These are phyloP conservation scores for Pseudocercospora pini-densiflorae DNA, from an alignment of 2,329 filamentous ascomycete genomes.

Conservation along the genomic window DNA sequence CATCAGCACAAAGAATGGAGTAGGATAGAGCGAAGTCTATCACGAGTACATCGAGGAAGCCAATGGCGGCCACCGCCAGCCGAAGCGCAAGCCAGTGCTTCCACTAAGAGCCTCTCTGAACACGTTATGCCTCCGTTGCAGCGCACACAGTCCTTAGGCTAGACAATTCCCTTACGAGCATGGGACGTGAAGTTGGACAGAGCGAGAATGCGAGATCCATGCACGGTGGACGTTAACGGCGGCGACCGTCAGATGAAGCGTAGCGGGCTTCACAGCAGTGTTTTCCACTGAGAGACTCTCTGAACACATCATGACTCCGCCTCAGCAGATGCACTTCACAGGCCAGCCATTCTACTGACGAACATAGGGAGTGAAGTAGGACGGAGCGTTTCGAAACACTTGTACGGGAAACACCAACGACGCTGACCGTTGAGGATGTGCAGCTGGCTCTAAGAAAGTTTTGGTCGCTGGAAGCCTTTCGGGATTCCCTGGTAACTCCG, in stretches of 20 bases:
- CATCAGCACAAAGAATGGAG: neutral
- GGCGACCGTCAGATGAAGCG: neutral
- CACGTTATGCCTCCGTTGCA: neutral
- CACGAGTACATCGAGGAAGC: neutral
- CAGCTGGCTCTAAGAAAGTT: no score
- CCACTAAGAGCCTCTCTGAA: neutral
- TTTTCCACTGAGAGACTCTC: no score
- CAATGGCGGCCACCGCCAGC: neutral
- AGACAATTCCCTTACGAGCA: neutral
- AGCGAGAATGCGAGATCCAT: neutral
- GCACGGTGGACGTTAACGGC: neutral
- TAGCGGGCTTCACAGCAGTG: neutral
- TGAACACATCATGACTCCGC: no score
- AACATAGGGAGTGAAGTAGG: no score
- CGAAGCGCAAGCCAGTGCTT: neutral
- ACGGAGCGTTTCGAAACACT: no score
- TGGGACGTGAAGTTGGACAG: neutral
- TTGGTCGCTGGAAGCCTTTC: neutral
- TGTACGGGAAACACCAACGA: no score
- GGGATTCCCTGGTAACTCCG: neutral
- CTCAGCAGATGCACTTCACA: no score
- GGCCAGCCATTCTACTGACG: no score
- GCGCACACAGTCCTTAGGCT: neutral
- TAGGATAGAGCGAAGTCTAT: neutral
- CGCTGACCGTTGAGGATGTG: no score